Conservation (phyloP, 2,329 filamentous ascomycete genomes). For the Aspergillus pseudonomiae region DNA sequence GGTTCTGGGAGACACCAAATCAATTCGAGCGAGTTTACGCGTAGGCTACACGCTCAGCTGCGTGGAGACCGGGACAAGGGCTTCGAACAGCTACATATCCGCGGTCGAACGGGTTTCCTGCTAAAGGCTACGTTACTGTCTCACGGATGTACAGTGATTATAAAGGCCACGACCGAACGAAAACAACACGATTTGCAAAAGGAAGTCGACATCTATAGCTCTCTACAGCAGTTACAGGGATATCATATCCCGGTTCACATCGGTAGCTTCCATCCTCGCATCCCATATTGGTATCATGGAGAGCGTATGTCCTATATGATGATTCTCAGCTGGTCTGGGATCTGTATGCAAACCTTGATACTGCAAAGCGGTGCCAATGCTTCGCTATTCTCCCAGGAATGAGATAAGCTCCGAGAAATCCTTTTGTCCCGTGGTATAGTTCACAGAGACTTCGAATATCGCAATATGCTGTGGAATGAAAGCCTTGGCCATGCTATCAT, state of each 20-base stretch:
- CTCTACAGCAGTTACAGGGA: conserved; percentile 26
- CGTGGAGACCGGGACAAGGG: conserved; percentile 19
- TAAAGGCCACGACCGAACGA: conserved; percentile 27
- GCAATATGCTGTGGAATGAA: conserved; percentile 31
- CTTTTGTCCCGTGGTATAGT: conserved; percentile 21
- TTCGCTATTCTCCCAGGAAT: conserved; percentile 19
- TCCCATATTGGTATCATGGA: conserved; percentile 31
- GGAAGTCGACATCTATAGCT: conserved; percentile 29
- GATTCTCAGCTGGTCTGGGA: conserved; percentile 23
- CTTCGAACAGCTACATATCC: conserved; percentile 29
- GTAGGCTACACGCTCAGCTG: conserved; percentile 22
- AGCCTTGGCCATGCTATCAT: conserved; percentile 17
- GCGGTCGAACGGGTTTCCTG: conserved; percentile 30
- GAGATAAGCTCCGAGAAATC: conserved; percentile 15
- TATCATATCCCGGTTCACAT: conserved; percentile 30
- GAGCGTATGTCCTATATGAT: conserved; percentile 24
- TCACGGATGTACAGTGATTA: conserved; percentile 32
- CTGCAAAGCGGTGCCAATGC: conserved; percentile 14
- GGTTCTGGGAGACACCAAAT: conserved; percentile 34
- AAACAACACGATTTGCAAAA: conserved; percentile 24
- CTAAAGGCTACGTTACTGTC: conserved; percentile 32
- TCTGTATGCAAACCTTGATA: conserved; percentile 16
- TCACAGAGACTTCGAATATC: conserved; percentile 26
- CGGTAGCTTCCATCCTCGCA: conserved; percentile 23
- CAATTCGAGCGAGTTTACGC: conserved; percentile 22